Conservation (phyloP, 306 rosid species). For the Pyrus bretschneideri region DNA sequence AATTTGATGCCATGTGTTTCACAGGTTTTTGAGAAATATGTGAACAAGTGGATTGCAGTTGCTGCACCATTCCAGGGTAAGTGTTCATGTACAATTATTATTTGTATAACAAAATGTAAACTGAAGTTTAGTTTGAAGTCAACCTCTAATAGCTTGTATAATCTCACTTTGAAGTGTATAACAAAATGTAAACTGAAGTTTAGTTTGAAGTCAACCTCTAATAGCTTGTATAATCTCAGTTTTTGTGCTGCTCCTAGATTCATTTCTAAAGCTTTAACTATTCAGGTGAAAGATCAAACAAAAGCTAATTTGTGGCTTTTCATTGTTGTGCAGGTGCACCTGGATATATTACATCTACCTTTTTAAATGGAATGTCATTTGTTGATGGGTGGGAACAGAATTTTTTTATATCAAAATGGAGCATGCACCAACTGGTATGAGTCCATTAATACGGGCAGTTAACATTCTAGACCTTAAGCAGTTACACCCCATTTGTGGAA, state of each 20-base stretch:
- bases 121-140: not conserved
- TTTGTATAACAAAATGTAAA: not conserved
- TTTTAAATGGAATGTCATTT: conserved; percentile 91
- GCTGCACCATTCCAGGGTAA: conserved; percentile 93
- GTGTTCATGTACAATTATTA: conserved; percentile 4
- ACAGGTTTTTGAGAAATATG: conserved; percentile 97
- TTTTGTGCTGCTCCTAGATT: not conserved
- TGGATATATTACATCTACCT: conserved; percentile 62
- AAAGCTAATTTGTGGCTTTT: not conserved
- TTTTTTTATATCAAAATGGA: conserved; percentile 89
- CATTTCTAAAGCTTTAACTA: not conserved
- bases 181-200: not conserved
- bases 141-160: not conserved
- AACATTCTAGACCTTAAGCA: not conserved
- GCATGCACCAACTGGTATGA: conserved; percentile 96
- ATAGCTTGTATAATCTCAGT: not conserved
- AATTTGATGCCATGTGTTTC: conserved; percentile 15
- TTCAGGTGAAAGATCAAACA: not conserved
- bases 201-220: not conserved
- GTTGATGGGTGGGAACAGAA: conserved; percentile 92
- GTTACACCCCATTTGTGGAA: not conserved
- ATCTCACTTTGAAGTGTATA: not conserved
- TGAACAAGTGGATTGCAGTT: conserved; percentile 91
- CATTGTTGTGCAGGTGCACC: conserved; percentile 76
- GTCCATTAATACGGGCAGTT: conserved; percentile 5